Base-by-base conservation (phyloP, 176 grass and related monocot genomes). In the Coix lacrymajobi region DNA sequence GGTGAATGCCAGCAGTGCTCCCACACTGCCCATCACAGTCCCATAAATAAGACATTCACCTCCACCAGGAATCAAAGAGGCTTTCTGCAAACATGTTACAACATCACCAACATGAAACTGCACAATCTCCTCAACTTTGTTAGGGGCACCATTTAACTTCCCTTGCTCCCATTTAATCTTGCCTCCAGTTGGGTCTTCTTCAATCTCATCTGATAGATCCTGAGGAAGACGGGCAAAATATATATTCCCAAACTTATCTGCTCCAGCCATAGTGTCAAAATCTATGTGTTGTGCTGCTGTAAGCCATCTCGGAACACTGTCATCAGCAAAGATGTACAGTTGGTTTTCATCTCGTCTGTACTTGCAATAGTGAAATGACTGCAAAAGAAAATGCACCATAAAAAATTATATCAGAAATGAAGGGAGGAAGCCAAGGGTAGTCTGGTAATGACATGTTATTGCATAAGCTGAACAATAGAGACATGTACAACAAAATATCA, bases 291-390 rank as follows among this genome's bases (percentile, higher is more conserved):
- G 94, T 62, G 97, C 84, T 46, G 93, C 93, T 28, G 91, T 99
- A 44, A 99, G 79, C 93, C 97, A 99, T 77, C 97, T 94, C 57
- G 97, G 97, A 56, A 99, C 93, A 77, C 77, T 82, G 52, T 94
- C 97, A 90, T 99, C 97, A 43, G 97, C 97, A 8, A 99, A 99
- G 37, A 99, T 96, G 58, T 96, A 99, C 22, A 99, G 87, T 73
- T 99, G 97, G 54, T 99, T 99, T 78, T 99, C 97, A 36, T 99
- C 97, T 77, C 93, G 83, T 63, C 97, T 93, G 72, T 96, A 99
- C 87, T 99, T 99, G 97, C 97, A 99, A 82, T 99, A 99, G 81
- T 96, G 97, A 75, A 99, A 99, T 13, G 93, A 94, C 97, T 99
- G 83, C 91, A 88, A 29, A 62, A 73, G 37, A 22, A 69, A 31